These are phyloP conservation scores for Chimonanthus salicifolius DNA, from an alignment of 164 flowering plant species.

Conservation along the genomic window DNA sequence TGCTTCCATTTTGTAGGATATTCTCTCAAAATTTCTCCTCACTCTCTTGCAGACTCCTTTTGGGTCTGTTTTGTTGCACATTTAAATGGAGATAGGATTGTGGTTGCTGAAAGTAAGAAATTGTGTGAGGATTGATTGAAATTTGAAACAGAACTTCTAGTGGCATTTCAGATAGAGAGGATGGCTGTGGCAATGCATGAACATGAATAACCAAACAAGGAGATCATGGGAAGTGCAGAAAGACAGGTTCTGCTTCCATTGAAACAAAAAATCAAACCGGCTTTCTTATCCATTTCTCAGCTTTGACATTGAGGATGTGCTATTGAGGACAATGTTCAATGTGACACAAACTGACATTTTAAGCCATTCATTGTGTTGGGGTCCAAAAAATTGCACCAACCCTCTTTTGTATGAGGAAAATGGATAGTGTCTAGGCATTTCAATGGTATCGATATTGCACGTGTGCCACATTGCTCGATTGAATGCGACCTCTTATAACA, in stretches of 20 bases:
- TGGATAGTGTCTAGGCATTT: no score
- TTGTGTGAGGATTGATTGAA: not conserved
- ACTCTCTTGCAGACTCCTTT: not conserved
- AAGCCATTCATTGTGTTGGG: not conserved
- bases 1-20: no score
- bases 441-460: not conserved
- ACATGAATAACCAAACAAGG: not conserved
- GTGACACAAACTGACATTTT: not conserved
- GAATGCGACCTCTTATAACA: conserved; percentile 18
- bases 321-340: not conserved
- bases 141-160: not conserved
- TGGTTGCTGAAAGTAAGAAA: not conserved
- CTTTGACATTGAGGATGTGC: not conserved
- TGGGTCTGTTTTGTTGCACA: not conserved
- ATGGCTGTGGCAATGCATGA: not conserved
- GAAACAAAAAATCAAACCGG: not conserved
- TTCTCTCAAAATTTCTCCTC: no score
- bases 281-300: not conserved
- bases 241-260: not conserved
- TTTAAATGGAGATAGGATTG: not conserved
- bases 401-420: not conserved
- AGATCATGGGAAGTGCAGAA: not conserved
- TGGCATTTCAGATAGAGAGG: not conserved
- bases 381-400: not conserved
- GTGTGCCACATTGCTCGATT: not conserved